A percentile compares a stretch with the other conserved stretches of the same genome.
These are phyloP conservation scores for Hippophae rhamnoides DNA, from an alignment of 306 rosid genomes.

Conservation along the genomic window DNA sequence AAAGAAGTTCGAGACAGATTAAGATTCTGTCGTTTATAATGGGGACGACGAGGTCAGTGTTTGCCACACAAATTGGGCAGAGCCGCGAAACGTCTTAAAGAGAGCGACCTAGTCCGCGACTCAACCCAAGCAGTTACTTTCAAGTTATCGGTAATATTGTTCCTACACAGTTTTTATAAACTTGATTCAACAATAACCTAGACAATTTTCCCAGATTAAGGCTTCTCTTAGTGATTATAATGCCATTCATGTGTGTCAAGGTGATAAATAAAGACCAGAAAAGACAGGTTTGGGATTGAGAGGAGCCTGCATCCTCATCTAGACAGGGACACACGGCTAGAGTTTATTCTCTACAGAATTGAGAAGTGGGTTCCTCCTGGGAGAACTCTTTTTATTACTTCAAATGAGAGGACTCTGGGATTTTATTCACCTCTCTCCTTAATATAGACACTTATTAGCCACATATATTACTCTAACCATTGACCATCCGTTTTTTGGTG, in stretches of 20 bases:
- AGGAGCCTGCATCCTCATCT: conserved; percentile 85
- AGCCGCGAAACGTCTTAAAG: too few species aligned
- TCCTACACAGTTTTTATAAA: too few species aligned
- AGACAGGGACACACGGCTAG: conserved; percentile 82
- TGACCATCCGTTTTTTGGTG: not conserved
- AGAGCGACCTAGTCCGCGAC: too few species aligned
- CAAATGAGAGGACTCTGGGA: conserved; percentile 87
- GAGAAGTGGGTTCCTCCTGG: conserved; percentile 83
- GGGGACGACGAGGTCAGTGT: too few species aligned
- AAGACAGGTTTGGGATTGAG: conserved; percentile 70
- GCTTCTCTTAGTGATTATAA: conserved; percentile 51
- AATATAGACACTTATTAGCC: conserved; percentile 38
- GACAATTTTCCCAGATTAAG: conserved; percentile 35
- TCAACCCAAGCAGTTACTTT: too few species aligned
- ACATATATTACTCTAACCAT: not conserved
- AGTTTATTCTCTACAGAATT: conserved; percentile 67
- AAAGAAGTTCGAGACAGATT: too few species aligned
- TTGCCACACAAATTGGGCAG: too few species aligned
- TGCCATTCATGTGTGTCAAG: conserved; percentile 96
- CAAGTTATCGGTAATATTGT: too few species aligned
- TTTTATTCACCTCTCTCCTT: conserved; percentile 78
- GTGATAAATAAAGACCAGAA: conserved; percentile 89
- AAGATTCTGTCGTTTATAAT: too few species aligned
- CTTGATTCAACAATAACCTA: too few species aligned
- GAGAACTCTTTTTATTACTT: conserved; percentile 76